Evolutionary conservation across 139 green algal genomes (phyloP).

Genomic region (Coelastrella sp.): DNA sequence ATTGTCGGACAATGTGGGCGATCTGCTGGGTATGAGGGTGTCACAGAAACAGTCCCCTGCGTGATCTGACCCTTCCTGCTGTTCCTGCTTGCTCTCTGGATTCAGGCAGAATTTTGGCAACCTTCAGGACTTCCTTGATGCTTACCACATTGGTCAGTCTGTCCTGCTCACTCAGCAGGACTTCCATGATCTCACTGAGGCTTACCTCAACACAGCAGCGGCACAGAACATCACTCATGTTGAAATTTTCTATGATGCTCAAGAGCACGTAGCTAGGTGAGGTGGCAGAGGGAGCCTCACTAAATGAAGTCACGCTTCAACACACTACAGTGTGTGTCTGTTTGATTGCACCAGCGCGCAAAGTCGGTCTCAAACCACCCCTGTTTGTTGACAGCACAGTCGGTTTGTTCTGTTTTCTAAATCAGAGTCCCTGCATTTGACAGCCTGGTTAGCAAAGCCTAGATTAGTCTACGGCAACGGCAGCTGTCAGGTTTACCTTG

Average conservation of each 20-base stretch:
- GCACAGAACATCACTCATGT: constrained; percentile 57
- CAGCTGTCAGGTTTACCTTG: no score
- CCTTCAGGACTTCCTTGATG: constrained; percentile 57
- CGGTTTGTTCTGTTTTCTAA: no score
- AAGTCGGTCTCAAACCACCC: no score
- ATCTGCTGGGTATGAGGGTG: no score
- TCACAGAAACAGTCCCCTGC: not conserved
- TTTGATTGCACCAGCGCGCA: no score
- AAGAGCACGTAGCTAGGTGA: constrained; percentile 56
- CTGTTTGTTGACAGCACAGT: no score
- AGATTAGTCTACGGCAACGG: no score
- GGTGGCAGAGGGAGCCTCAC: not conserved
- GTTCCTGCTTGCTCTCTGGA: not conserved
- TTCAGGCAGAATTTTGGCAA: constrained; percentile 25
- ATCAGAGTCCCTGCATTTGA: no score
- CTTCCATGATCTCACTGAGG: constrained; percentile 59
- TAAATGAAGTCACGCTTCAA: no score
- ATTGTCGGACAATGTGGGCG: not conserved
- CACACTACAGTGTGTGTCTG: no score
- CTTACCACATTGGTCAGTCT: constrained; percentile 45
- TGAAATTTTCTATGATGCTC: constrained; percentile 76
- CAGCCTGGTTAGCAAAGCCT: no score
- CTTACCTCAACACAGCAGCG: constrained; percentile 55
- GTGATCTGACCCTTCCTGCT: not conserved
- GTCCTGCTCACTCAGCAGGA: constrained; percentile 57